Percentiles rank a stretch among this genome's conserved stretches.
Conservation (phyloP, 2,329 filamentous ascomycete genomes). For the Elsinoe arachidis region DNA sequence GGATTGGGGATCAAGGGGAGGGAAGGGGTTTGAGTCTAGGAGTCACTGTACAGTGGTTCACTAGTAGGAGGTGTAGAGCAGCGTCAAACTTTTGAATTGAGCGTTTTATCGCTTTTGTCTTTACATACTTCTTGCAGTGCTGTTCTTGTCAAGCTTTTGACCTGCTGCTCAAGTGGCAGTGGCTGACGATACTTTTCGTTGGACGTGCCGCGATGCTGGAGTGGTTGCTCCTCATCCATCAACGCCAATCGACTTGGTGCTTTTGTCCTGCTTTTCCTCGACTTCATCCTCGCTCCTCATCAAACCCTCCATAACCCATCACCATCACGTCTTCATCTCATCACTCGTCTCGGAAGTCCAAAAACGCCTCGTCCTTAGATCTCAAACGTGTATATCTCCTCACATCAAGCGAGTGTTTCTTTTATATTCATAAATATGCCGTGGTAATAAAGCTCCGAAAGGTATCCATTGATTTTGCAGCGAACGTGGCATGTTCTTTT, state of each 20-base stretch:
- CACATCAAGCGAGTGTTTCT: slow-evolving; percentile 1
- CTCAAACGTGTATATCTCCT: neutral
- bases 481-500: neutral
- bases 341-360: neutral
- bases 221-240: too few species aligned
- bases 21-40: neutral
- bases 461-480: neutral
- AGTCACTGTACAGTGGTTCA: neutral
- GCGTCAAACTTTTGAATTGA: too few species aligned
- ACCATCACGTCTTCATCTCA: neutral
- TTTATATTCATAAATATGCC: neutral
- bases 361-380: neutral
- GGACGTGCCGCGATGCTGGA: too few species aligned
- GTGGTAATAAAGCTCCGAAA: neutral
- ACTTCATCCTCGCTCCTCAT: too few species aligned
- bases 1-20: slow-evolving; percentile 2
- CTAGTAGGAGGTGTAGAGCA: neutral
- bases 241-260: too few species aligned
- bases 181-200: too few species aligned
- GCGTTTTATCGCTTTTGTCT: neutral
- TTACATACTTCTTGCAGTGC: neutral
- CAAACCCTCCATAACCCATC: neutral
- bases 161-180: neutral
- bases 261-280: too few species aligned
- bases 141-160: neutral